A percentile compares a stretch with the other conserved stretches of the same genome.
Evolutionary conservation across 306 rosid species (phyloP).

Genomic region (Fragaria ananassa): DNA sequence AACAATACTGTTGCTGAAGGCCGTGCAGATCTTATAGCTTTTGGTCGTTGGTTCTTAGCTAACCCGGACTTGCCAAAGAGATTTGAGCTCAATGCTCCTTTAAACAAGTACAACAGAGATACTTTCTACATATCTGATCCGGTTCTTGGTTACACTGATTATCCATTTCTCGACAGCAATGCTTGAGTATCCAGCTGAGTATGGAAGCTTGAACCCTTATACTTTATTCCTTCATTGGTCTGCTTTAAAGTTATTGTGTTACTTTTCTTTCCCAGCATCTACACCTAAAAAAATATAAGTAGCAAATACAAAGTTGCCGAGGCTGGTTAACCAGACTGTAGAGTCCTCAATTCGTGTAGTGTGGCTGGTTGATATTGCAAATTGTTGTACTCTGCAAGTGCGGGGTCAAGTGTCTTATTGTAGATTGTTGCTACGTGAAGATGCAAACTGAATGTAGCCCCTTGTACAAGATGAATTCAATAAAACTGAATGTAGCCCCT

Average conservation of each 20-base stretch:
- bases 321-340: not conserved
- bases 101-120: conserved; percentile 47
- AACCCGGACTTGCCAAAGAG: conserved; percentile 76
- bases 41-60: conserved; percentile 48
- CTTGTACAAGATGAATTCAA: not conserved
- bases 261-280: not conserved
- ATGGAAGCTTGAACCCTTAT: not conserved
- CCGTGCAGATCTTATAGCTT: conserved; percentile 40
- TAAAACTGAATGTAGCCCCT: not conserved
- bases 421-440: too few relatives aligned
- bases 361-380: not conserved
- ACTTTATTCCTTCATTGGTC: not conserved
- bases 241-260: not conserved
- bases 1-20: conserved; percentile 43
- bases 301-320: not conserved
- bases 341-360: not conserved
- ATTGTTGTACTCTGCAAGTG: not conserved
- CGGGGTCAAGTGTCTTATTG: not conserved
- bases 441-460: not conserved
- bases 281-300: not conserved
- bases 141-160: conserved; percentile 53
- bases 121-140: conserved; percentile 56
- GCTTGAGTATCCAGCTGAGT: not conserved
- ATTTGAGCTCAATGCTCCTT: conserved; percentile 52
- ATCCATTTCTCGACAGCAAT: conserved; percentile 47